These are phyloP conservation scores for Magnaporthales sp. DNA, from an alignment of 2,329 filamentous ascomycete species.

Conservation along the genomic window DNA sequence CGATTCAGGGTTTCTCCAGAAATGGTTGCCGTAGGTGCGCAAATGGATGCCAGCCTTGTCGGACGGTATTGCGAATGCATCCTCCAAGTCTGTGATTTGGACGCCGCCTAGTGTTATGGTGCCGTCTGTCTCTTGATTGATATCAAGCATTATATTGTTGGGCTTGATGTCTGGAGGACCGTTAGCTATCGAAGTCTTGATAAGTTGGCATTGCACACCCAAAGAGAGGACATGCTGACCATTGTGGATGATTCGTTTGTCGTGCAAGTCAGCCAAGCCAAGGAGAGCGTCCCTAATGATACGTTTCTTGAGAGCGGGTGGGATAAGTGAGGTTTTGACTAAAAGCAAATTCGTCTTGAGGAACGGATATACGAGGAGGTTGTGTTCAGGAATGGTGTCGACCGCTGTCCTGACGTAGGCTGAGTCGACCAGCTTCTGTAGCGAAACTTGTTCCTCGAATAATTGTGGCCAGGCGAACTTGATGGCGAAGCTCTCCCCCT, in stretches of 20 bases:
- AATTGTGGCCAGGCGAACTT: not conserved
- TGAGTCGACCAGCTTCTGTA: not conserved
- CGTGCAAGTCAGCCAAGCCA: not conserved
- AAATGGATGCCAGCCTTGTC: not conserved
- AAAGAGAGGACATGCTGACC: not conserved
- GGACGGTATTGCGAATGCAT: not conserved
- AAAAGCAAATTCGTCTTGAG: not conserved
- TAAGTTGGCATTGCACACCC: too few species aligned
- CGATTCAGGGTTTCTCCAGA: not conserved
- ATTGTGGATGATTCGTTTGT: not conserved
- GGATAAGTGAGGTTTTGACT: not conserved
- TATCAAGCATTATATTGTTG: not conserved
- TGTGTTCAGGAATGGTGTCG: not conserved
- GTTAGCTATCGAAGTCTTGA: too few species aligned
- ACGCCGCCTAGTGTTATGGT: not conserved
- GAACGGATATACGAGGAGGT: not conserved
- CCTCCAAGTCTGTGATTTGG: not conserved
- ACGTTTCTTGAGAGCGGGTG: not conserved
- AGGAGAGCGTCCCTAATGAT: not conserved
- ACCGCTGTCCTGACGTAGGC: not conserved
- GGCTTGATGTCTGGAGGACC: not conserved
- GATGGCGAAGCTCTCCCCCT: not conserved
- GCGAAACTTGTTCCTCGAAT: too few species aligned
- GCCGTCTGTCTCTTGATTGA: not conserved
- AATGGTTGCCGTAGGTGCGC: not conserved